Evolutionary conservation across 108 stramenopile species (phyloP).

Genomic region (Hondaea fermentalgiana): DNA sequence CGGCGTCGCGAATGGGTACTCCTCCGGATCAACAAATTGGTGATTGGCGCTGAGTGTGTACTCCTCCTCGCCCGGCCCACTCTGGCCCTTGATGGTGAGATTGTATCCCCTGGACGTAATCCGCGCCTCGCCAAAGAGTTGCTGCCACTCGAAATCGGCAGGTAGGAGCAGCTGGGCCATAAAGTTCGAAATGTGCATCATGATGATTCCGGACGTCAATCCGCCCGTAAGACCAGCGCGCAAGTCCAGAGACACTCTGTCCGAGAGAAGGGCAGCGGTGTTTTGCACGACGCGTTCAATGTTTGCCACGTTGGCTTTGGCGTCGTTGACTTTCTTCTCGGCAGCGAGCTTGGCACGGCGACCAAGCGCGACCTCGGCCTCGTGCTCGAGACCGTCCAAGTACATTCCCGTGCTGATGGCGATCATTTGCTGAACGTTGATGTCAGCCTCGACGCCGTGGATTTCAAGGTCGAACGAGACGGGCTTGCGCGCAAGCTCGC

Average conservation of each 20-base stretch:
- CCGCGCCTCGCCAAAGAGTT: neutral
- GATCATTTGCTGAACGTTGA: neutral
- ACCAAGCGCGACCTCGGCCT: neutral
- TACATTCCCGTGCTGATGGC: neutral
- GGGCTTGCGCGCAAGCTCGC: slow-evolving; percentile 5
- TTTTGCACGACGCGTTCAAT: neutral
- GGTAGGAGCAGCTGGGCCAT: neutral
- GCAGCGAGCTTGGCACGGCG: neutral
- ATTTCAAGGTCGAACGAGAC: neutral
- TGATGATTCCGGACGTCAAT: neutral
- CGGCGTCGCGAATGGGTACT: neutral
- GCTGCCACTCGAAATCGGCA: neutral
- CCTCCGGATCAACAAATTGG: neutral
- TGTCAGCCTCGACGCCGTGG: neutral
- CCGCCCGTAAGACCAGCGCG: neutral
- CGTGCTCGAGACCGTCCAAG: neutral
- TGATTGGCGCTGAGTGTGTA: neutral
- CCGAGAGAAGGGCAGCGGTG: neutral
- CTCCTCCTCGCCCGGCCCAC: neutral
- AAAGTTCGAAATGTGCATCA: neutral
- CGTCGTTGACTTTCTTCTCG: neutral
- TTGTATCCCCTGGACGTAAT: neutral
- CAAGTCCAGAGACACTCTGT: neutral
- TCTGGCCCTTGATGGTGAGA: neutral
- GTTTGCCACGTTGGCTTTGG: neutral